Base-by-base conservation (phyloP, 1,284 basidiomycete species). In the Amylostereum chailletii region DNA sequence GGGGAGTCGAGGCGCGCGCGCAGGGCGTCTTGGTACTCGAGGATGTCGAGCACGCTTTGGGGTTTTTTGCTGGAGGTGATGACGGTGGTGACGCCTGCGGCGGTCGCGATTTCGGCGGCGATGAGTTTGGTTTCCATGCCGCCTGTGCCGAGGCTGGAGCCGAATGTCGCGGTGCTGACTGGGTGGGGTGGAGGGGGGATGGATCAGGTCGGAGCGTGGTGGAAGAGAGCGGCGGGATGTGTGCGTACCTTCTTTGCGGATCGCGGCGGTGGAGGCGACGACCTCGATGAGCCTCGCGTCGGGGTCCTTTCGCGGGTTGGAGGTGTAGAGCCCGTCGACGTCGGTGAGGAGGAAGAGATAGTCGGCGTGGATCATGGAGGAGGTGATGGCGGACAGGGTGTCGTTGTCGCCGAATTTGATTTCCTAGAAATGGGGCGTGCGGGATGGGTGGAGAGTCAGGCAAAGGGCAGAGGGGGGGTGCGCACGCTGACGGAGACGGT, bases 351-450 rank as follows among this genome's bases (percentile, higher is more conserved):
- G 77, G 68, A 98, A 97, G 8, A 99, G 79, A 63, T 94, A 99
- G 66, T 99, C 94, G 10, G 95, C 95, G 58, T 97, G 92, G 29
- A 98, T 86, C 83, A 99, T 94, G 3, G 91, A 91, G 1, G 94
- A 90, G 1, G 95, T 94, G 58, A 99, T 94, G 26, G 95, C 95
- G 31, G 94, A 97, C 19, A 99, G 73, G 0, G 95, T 98, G 64
- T 99, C 96, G 63, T 99, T 99, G 70, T 99, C 96, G 46, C 96
- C 95, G 61, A 99, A 99, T 86, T 95, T 95, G 58, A 99, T 96
- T 84, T 99, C 95, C 90, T 93, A 59, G 10, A 38, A 1, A 36
- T 6, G 34, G 37, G 47, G 46, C 48, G 7, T 46, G 29, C 5
- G 30, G 37, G 29, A 42, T 10, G 40, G 43, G 33, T 50, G 34